Evolutionary conservation across 306 rosid genomes (phyloP).

Genomic region (Casuarina cunninghamiana): DNA sequence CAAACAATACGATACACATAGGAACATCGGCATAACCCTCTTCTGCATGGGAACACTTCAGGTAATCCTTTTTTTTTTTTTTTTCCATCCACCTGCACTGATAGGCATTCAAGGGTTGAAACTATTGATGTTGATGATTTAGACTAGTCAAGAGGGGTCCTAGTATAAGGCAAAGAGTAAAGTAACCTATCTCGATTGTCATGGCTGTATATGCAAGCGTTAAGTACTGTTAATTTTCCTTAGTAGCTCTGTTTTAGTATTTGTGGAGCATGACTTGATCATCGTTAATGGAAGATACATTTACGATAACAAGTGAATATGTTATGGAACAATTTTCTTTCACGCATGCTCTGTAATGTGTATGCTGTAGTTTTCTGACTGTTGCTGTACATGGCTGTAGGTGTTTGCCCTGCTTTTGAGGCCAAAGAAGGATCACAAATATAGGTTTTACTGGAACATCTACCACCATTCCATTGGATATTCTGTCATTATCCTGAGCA

Average conservation of each 20-base stretch:
- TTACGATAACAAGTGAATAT: background rate
- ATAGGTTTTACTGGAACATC: constrained; percentile 74
- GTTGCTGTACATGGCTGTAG: constrained; percentile 31
- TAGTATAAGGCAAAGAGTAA: background rate
- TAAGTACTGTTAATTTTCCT: background rate
- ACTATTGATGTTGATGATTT: background rate
- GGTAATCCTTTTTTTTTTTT: constrained; percentile 30
- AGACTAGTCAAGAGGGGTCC: background rate
- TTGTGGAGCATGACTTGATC: background rate
- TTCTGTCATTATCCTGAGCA: constrained; percentile 63
- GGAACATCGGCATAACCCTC: constrained; percentile 73
- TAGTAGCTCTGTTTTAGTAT: background rate
- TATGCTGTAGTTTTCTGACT: background rate
- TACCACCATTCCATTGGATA: constrained; percentile 79
- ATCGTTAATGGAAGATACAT: background rate
- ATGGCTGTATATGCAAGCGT: no score
- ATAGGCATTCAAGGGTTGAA: background rate
- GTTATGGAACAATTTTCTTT: background rate
- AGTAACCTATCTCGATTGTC: background rate
- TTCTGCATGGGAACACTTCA: constrained; percentile 92
- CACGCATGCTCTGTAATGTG: background rate
- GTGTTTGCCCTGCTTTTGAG: constrained; percentile 90
- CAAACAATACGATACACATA: constrained; percentile 35
- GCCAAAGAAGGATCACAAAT: constrained; percentile 91
- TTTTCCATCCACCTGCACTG: background rate